Evolutionary conservation across 441 rosid genomes (phyloP).

Genomic region (Euphorbia celastroides): DNA sequence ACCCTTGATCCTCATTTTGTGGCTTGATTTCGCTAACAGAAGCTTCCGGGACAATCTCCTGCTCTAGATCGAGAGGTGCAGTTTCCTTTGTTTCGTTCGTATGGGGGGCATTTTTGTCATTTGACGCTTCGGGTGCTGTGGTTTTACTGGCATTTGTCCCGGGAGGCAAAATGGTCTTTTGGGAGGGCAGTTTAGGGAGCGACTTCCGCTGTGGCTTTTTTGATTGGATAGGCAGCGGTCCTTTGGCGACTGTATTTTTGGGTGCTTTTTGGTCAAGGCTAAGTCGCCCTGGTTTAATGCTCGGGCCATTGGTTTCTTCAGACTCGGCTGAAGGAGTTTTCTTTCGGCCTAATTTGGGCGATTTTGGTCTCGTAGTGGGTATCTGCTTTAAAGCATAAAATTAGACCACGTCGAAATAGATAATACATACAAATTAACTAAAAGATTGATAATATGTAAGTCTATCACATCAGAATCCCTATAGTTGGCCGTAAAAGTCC

Average conservation of each 20-base stretch:
- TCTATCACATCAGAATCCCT: too few species aligned
- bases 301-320: constrained; percentile 42
- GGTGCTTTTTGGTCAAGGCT: constrained; percentile 68
- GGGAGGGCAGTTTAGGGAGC: constrained; percentile 90
- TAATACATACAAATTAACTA: constrained; percentile 3
- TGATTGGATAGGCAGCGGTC: constrained; percentile 34
- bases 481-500: too few species aligned
- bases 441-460: constrained; percentile 3
- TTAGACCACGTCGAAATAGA: constrained; percentile 17
- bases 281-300: constrained; percentile 35
- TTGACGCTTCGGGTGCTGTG: constrained; percentile 28
- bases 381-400: constrained; percentile 42
- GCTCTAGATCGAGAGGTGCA: constrained; percentile 24
- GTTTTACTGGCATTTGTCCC: constrained; percentile 25
- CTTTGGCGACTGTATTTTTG: constrained; percentile 39
- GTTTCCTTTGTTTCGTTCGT: constrained; percentile 25
- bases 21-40: constrained; percentile 24
- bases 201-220: constrained; percentile 78
- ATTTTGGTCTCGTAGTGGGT: constrained; percentile 94
- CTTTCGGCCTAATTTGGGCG: constrained; percentile 92
- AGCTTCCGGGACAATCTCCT: constrained; percentile 21
- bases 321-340: constrained; percentile 50
- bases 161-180: constrained; percentile 46
- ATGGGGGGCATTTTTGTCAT: constrained; percentile 25
- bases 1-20: constrained; percentile 12